Evolutionary conservation across 805 yeast genomes (phyloP).

Genomic region (Blastobotrys americana): DNA sequence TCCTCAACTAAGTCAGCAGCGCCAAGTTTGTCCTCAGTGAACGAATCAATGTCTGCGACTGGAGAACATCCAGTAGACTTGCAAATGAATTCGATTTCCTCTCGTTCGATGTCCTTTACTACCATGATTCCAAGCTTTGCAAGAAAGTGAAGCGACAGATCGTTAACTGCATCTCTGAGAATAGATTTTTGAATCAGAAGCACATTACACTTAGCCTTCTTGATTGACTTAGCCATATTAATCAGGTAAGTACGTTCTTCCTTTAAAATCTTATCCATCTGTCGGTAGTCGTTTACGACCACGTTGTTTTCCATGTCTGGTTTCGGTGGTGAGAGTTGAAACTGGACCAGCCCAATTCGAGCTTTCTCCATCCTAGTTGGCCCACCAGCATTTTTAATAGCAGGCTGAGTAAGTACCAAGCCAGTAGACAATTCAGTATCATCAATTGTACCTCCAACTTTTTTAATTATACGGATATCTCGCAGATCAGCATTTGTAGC

Average conservation of each 20-base stretch:
- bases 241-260: constrained; percentile 95
- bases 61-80: constrained; percentile 90
- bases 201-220: constrained; percentile 94
- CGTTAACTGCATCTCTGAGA: constrained; percentile 89
- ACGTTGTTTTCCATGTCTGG: constrained; percentile 98
- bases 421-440: constrained; percentile 87
- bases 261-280: constrained; percentile 96
- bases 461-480: constrained; percentile 84
- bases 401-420: constrained; percentile 86
- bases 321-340: constrained; percentile 92
- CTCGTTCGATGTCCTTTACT: constrained; percentile 91
- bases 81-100: constrained; percentile 85
- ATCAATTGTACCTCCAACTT: constrained; percentile 96
- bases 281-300: constrained; percentile 95
- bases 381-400: constrained; percentile 85
- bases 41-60: constrained; percentile 89
- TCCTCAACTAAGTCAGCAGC: constrained; percentile 90
- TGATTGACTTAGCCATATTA: constrained; percentile 91
- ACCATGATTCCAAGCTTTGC: constrained; percentile 91
- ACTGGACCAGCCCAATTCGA: constrained; percentile 79
- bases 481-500: constrained; percentile 71
- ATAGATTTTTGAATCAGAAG: constrained; percentile 87
- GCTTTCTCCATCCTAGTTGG: constrained; percentile 95
- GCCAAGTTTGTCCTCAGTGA: constrained; percentile 89
- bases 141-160: constrained; percentile 87